phyloP scores from a whole-genome alignment of 208 protist genomes.

The Crithidia brevicula region DNA sequence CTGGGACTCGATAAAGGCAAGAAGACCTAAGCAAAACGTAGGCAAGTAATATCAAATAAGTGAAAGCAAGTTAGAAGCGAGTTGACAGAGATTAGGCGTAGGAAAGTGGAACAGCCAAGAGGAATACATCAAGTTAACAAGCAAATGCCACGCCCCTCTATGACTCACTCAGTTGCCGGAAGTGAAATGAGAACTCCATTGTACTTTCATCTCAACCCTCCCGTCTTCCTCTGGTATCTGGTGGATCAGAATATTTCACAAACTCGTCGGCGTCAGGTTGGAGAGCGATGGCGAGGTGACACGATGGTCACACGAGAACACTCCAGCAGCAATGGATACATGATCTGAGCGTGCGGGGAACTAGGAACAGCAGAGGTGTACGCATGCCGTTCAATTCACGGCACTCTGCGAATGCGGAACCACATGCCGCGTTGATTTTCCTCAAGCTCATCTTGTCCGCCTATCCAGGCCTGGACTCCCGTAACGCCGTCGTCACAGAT shows the following conservation, averaged over 20 bases:
- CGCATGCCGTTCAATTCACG: background rate
- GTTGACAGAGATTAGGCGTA: background rate
- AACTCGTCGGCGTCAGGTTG: background rate
- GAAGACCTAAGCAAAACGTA: background rate
- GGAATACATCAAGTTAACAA: background rate
- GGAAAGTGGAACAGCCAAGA: slow-evolving; percentile 1
- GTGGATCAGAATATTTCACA: background rate
- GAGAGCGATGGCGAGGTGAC: background rate
- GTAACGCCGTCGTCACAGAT: background rate
- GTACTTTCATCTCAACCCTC: background rate
- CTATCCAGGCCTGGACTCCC: background rate
- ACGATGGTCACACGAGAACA: background rate
- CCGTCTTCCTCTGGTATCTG: background rate
- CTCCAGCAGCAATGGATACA: background rate
- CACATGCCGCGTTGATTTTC: background rate
- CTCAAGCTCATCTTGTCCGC: background rate
- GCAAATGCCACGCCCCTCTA: background rate
- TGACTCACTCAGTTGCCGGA: background rate
- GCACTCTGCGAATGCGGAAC: background rate
- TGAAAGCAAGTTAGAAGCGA: background rate
- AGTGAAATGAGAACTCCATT: background rate
- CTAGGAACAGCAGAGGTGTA: background rate
- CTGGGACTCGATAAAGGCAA: slow-evolving; percentile 5
- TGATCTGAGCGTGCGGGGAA: background rate
- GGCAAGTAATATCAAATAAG: background rate